A percentile compares a stretch with the other conserved stretches of the same genome.
Conservation (phyloP, 169 alveolate genomes). For the Plasmodium malariae region DNA sequence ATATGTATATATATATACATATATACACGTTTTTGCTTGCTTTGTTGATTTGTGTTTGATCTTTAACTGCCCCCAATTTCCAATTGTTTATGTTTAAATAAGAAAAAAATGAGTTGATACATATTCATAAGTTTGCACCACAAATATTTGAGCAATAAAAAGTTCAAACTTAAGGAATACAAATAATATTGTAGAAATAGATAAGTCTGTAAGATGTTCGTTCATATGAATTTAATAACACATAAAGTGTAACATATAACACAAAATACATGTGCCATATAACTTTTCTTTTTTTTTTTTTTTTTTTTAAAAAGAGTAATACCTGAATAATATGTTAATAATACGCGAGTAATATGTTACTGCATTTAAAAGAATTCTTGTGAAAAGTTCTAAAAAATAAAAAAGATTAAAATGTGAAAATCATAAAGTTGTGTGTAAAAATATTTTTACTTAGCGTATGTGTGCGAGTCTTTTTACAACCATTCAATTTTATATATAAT, state of each 20-base stretch:
- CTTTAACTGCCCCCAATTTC: neutral
- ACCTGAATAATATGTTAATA: no score
- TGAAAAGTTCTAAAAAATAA: neutral
- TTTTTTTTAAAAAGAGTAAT: no score
- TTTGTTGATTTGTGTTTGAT: neutral
- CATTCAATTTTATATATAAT: neutral
- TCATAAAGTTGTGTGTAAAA: constrained; percentile 19
- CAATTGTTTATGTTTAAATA: neutral
- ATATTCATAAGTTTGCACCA: constrained; percentile 17
- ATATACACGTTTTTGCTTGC: neutral
- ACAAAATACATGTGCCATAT: neutral
- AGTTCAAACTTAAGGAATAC: constrained; percentile 17
- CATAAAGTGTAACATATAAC: no score
- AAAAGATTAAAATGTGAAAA: neutral
- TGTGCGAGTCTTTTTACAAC: constrained; percentile 5
- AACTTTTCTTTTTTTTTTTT: neutral
- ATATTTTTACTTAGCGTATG: constrained; percentile 9
- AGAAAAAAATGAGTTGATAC: neutral
- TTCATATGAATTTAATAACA: neutral
- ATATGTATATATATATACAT: no score
- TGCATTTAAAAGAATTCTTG: neutral
- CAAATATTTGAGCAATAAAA: neutral
- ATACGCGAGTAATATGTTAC: neutral
- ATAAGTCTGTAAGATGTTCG: neutral
- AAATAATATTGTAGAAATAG: neutral